Percentiles rank a stretch among this genome's conserved stretches.
These are phyloP conservation scores for Anastatica hierochuntica DNA, from an alignment of 345 rosid genomes.

Conservation along the genomic window DNA sequence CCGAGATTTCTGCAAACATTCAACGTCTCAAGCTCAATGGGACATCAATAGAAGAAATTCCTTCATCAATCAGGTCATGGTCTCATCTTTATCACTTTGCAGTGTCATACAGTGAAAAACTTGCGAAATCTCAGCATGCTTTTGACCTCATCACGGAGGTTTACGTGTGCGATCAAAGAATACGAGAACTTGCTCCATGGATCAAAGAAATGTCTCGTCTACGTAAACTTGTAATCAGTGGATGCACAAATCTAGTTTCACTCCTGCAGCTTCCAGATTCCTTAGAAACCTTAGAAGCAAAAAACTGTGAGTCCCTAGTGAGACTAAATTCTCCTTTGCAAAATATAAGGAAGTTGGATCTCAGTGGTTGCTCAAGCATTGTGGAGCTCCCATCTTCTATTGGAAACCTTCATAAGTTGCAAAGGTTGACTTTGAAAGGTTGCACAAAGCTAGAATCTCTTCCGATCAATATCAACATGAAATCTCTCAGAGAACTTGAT, in stretches of 20 bases:
- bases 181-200: neutral
- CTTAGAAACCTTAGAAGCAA: neutral
- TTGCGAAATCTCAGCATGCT: neutral
- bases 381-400: neutral
- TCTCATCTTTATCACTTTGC: neutral
- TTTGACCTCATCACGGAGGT: neutral
- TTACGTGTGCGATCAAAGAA: neutral
- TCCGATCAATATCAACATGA: neutral
- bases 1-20: neutral
- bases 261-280: constrained; percentile 4
- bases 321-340: neutral
- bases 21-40: neutral
- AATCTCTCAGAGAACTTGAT: neutral
- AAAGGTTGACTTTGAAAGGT: neutral
- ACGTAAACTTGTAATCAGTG: neutral
- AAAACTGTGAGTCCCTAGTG: neutral
- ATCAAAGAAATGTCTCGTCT: neutral
- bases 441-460: neutral
- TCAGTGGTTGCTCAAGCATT: constrained; percentile 6
- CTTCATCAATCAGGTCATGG: neutral
- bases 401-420: too few species aligned
- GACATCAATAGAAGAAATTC: constrained; percentile 4
- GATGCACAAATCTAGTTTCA: neutral
- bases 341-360: neutral
- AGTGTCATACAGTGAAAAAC: neutral